Evolutionary conservation across 2,329 filamentous ascomycete species (phyloP), one percentile per base, ranked within the genome.

Genomic region (Ascochyta viciae-villosae): DNA sequence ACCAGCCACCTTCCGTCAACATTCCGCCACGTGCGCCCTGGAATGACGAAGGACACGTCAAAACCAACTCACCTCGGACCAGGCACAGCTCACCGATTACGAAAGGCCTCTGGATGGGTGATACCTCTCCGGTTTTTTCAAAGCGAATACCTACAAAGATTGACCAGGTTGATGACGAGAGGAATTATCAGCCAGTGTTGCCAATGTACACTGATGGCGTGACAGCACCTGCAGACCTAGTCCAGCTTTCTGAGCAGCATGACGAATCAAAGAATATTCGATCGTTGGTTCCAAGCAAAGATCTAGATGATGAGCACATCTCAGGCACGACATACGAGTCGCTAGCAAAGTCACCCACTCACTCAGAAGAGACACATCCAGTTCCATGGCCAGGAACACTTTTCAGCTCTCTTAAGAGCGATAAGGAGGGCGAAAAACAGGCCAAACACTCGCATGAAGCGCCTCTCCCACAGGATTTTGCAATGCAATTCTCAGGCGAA

Each of bases 61-160:
- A 29, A 37, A 42, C 35, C 26, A 7, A 23, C 8, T 51, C 37
- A 35, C 7, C 53, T 13, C 42, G 31, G 8, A 23, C 47, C 3
- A 39, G 31, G 3, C 40, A 50, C 31, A 46, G 50, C 50, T 38
- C 39, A 22, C 44, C 43, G 3, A 33, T 49, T 10, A 45, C 44
- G 4, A 57, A 38, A 22, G 54, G 54, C 6, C n/a, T 57, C 2
- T 57, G 54, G 54, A 48, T 53, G 48, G 44, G 54, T 15, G 54
- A 52, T 9, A 37, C 24, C 22, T 57, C 54, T 12, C 54, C 49
- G 4, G 27, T 41, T 0, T 44, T 57, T 13, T 39, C 40, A 19
- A 41, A 45, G 27, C 23, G 42, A 8, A 48, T 10, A 26, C 35
- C 29, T 6, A 19, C 16, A 13, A 19, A 35, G 3, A 10, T 13